Base-by-base conservation (phyloP, 73 alveolate species). In the Stentor roeselii region DNA sequence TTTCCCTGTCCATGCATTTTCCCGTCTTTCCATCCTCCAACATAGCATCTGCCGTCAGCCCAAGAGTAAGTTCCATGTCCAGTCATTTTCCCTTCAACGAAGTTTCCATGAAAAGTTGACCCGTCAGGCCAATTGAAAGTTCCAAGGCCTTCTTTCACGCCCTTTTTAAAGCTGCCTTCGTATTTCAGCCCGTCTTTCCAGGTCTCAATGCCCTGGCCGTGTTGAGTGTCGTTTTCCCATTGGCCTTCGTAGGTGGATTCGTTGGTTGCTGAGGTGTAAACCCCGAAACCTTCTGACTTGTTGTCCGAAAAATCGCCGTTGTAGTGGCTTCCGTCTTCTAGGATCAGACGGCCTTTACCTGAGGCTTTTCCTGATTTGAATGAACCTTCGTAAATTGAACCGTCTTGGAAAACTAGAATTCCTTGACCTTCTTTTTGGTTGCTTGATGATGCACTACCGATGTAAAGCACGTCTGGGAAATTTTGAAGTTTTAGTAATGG, bases 91-190 rank as follows among this genome's bases (percentile, higher is more conserved):
- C 76, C 60, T 40, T 86, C 36, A 58, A 50, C 30, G 78, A 86
- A 86, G 59, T 86, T 83, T 0, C 91, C 91, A 32, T 50, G 42
- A 90, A 82, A 90, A 82, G 39, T 74, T 75, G 85, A 89, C 3
- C 95, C 95, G 0, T 88, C 85, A 59, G 78, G 83, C 75, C 88
- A 90, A 3, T 78, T 4, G 14, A 90, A 86, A 59, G 83, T 82
- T 82, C 95, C 95, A 50, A 82, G 82, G 35, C 95, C 95, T 83
- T 91, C 78, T 86, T 89, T 89, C 76, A 85, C 80, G 86, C 89
- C 95, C 42, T 86, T 80, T 67, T 58, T 74, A 86, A 85, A 89
- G n/a, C 82, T 86, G 32, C 95, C 95, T 75, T 83, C 87, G 80
- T 86, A 86, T 38, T 11, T 39, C n/a, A 89, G 42, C 15, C 90